Evolutionary conservation across 192 early-diverging fungal genomes (phyloP), one percentile per base, ranked within the genome.

Genomic region (Cetraspora pellucida): DNA sequence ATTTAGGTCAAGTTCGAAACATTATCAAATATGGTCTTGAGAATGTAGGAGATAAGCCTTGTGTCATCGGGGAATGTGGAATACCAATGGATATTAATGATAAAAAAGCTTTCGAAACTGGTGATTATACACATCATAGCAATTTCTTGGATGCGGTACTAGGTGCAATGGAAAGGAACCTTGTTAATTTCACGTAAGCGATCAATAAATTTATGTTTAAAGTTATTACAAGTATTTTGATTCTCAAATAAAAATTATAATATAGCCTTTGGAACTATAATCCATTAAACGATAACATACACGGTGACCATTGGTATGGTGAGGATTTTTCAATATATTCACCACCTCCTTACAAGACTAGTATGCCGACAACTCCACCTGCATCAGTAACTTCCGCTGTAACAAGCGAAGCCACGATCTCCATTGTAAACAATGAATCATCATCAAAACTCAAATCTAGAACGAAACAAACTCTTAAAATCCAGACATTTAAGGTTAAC

Each of bases 61-160:
- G 86, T 69, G 60, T 95, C 16, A 82, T 95, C 69, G 94, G 94
- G 43, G 94, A 95, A 80, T 91, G 90, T 43, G 94, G 94, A 21
- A 93, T 94, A 67, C 93, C 94, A 10, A 94, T 94, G 94, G 94
- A 95, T 75, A 88, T 95, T 44, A 95, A 95, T 66, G 85, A 92
- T 63, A 85, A 89, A 72, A 64, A 81, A 58, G 93, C 93, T 6
- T 93, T 91, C 74, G 78, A 85, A 49, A 91, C 86, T 28, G 90
- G 92, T 5, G 89, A 95, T 72, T 95, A 91, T 78, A 82, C 78
- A 2, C 84, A 89, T 25, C 93, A 94, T 63, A 88, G 88, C 27
- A 87, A 86, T 13, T 95, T 95, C 73, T 75, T 95, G 76, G 92
- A 95, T 78, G 91, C 91, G 8, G 87, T 94, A 23, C 86, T 95